A percentile compares a stretch with the other conserved stretches of the same genome.
phyloP scores from a whole-genome alignment of 106 monocot genomes.

The Posidonia australis region DNA sequence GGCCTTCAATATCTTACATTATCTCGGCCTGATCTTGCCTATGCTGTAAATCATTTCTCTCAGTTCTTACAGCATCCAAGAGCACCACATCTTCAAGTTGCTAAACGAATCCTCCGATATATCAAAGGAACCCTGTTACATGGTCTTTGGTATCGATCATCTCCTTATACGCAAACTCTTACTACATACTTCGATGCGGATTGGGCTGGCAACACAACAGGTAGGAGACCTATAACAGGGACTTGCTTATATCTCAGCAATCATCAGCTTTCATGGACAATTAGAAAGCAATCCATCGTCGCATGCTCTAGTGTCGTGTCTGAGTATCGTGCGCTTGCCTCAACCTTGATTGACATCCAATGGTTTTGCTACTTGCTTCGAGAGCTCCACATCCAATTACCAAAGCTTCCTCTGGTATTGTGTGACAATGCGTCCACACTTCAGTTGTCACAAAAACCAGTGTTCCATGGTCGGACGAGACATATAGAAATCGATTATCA shows the following conservation, averaged over 20 bases:
- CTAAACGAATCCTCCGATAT: no score
- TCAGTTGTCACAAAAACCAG: no score
- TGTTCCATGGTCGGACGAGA: not conserved
- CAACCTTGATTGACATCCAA: not conserved
- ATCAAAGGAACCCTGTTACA: no score
- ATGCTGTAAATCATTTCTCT: not conserved
- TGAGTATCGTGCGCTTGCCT: not conserved
- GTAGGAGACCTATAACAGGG: not conserved
- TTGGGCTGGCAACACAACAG: not conserved
- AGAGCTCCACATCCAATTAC: no score
- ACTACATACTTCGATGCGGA: no score
- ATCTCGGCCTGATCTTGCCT: conserved; percentile 1
- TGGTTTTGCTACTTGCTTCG: not conserved
- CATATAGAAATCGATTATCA: no score
- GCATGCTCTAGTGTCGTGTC: not conserved
- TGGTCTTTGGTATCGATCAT: not conserved
- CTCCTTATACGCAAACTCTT: no score
- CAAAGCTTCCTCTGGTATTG: no score
- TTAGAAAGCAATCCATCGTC: not conserved
- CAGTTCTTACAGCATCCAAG: no score
- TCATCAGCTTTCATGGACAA: not conserved
- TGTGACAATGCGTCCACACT: no score
- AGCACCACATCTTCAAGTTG: no score
- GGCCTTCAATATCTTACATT: no score
- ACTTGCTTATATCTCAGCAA: not conserved